These are phyloP conservation scores for Aspergillus novofumigatus DNA, from an alignment of 2,329 filamentous ascomycete species.

Conservation along the genomic window DNA sequence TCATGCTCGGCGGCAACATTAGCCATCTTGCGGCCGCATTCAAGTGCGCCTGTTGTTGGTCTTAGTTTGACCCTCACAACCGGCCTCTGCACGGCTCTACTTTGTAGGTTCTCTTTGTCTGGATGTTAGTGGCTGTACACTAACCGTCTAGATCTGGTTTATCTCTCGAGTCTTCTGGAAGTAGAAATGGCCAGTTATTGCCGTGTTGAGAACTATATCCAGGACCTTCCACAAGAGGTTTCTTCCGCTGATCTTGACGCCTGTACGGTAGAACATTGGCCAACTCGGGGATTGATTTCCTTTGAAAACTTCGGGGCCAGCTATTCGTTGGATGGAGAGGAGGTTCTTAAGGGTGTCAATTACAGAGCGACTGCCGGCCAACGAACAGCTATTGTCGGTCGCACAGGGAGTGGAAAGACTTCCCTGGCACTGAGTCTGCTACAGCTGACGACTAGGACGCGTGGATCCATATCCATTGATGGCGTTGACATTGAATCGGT, in stretches of 20 bases:
- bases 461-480: slow-evolving; percentile 64
- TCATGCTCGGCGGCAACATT: slow-evolving; percentile 8
- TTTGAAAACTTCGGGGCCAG: slow-evolving; percentile 63
- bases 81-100: slow-evolving; percentile 7
- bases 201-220: slow-evolving; percentile 69
- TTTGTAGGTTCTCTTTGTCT: slow-evolving; percentile 1
- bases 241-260: not conserved
- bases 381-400: slow-evolving; percentile 65
- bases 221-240: slow-evolving; percentile 55
- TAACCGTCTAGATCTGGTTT: slow-evolving; percentile 6
- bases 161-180: slow-evolving; percentile 45
- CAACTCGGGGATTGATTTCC: slow-evolving; percentile 64
- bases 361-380: slow-evolving; percentile 63
- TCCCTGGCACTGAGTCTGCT: slow-evolving; percentile 69
- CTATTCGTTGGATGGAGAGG: slow-evolving; percentile 64
- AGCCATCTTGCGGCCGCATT: slow-evolving; percentile 1
- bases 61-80: slow-evolving; percentile 10
- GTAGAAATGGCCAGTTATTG: slow-evolving; percentile 72
- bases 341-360: slow-evolving; percentile 63
- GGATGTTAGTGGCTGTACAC: not conserved
- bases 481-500: slow-evolving; percentile 68
- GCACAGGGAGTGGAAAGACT: slow-evolving; percentile 71
- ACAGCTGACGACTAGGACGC: slow-evolving; percentile 64
- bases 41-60: slow-evolving; percentile 8
- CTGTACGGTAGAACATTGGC: slow-evolving; percentile 63